Percentiles rank a stretch among this genome's conserved stretches.
These are phyloP conservation scores for Corchorus olitorius DNA, from an alignment of 345 rosid genomes.

Conservation along the genomic window DNA sequence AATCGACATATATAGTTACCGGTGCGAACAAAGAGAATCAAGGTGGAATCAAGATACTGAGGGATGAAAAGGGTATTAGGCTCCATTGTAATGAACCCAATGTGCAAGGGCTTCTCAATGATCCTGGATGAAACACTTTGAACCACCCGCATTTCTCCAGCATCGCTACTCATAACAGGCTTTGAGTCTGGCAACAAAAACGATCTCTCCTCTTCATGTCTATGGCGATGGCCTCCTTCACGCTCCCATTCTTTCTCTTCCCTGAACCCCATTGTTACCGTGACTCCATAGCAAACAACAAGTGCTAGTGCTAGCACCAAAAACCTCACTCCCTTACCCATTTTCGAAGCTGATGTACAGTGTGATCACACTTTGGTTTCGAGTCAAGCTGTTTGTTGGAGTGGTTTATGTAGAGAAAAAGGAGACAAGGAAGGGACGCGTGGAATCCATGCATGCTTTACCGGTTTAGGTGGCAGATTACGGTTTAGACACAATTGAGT, in stretches of 20 bases:
- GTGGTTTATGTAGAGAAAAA: conserved; percentile 30
- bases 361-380: background rate
- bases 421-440: conserved; percentile 18
- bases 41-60: conserved; percentile 44
- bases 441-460: conserved; percentile 36
- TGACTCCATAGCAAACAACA: conserved; percentile 38
- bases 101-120: conserved; percentile 60
- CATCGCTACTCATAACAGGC: conserved; percentile 70
- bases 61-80: conserved; percentile 16
- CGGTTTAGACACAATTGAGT: conserved; percentile 28
- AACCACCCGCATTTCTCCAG: conserved; percentile 70
- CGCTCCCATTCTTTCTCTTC: conserved; percentile 24
- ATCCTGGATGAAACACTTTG: conserved; percentile 46
- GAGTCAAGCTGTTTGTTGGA: background rate
- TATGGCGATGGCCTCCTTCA: background rate
- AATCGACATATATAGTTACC: conserved; percentile 35
- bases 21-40: conserved; percentile 69
- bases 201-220: conserved; percentile 27
- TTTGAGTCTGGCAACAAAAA: conserved; percentile 61
- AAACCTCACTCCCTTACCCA: conserved; percentile 30
- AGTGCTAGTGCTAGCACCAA: conserved; percentile 41
- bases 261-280: conserved; percentile 28
- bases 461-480: conserved; percentile 31
- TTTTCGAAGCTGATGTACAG: background rate
- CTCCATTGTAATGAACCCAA: conserved; percentile 88